Base-by-base conservation (phyloP, 2,329 filamentous ascomycete species). In the Colletotrichum lindemuthianum region DNA sequence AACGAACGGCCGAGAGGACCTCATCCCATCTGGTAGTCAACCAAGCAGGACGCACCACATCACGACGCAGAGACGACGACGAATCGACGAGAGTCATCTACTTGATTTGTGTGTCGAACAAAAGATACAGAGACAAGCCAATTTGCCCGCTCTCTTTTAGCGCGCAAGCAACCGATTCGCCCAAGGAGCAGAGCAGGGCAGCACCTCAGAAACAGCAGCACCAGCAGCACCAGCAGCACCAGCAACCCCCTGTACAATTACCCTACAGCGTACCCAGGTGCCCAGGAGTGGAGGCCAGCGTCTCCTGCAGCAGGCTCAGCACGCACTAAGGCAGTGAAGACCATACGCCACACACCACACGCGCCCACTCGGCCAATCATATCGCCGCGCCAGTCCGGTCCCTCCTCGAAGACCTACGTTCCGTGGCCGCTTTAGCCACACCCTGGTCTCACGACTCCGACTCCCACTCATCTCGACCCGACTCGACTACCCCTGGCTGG, bases 281-380 rank as follows among this genome's bases (percentile, higher is more conserved):
- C 24, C 11, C 32, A 24, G 24, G 24, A 24, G 24, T 24, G 24
- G 24, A 60, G 45, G 50, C 61, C 39, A 45, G 50, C 16, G 52
- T 65, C 57, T 70, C 63, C 70, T 72, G 71, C 71, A 71, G 68
- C 67, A 65, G 44, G 66, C 60, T 70, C 68, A 72, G 63, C 63
- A 65, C 63, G 63, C 72, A 70, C 70, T 70, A 72, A 71, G 67
- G 70, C 70, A 70, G 65, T 67, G 65, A 65, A 66, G 67, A 68
- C 61, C 65, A 73, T 69, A 70, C 67, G 67, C 66, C 71, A 73
- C 70, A 70, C 67, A 68, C 66, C 71, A 72, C 70, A 72, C 72
- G 72, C 72, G 72, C 72, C 70, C 60, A 58, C 56, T 45, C 59
- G 65, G 67, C 71, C 69, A 73, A 72, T 72, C 69, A 57, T 65